Conservation (phyloP, 495 filamentous ascomycete species). For the Podospora pseudoanserina region DNA sequence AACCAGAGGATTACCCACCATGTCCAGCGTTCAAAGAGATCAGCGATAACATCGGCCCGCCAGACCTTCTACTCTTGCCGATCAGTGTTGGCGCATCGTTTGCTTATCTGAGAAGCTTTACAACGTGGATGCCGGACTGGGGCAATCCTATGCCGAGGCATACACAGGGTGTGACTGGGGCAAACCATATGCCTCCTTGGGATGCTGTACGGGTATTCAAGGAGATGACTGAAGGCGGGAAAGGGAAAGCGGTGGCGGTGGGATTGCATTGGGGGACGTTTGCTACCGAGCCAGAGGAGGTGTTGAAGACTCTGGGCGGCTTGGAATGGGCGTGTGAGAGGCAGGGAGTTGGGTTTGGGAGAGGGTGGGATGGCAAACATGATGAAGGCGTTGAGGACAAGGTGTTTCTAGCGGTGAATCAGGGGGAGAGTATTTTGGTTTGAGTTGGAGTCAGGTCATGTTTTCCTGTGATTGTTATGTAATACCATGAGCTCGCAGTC, state of each 20-base stretch:
- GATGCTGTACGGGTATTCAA: constrained; percentile 32
- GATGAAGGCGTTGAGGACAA: neutral
- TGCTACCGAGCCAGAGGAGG: constrained; percentile 28
- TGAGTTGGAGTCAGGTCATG: neutral
- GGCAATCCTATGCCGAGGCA: constrained; percentile 30
- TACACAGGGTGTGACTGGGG: constrained; percentile 22
- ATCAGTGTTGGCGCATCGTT: constrained; percentile 30
- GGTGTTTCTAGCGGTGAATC: constrained; percentile 23
- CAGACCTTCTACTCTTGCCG: constrained; percentile 28
- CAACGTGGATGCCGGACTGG: constrained; percentile 25
- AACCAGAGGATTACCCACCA: constrained; percentile 16
- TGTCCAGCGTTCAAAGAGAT: constrained; percentile 32
- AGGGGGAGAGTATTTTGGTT: constrained; percentile 22
- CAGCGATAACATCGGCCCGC: constrained; percentile 20
- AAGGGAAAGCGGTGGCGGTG: constrained; percentile 23
- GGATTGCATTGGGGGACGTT: constrained; percentile 38
- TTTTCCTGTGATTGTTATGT: no score
- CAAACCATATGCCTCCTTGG: constrained; percentile 35
- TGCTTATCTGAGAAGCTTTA: constrained; percentile 30
- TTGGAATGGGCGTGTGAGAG: constrained; percentile 32
- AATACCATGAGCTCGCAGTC: no score
- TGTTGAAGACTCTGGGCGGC: constrained; percentile 29
- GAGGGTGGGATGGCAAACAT: constrained; percentile 1
- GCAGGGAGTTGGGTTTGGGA: constrained; percentile 28
- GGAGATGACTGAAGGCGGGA: constrained; percentile 20